Base-by-base conservation (phyloP, 2,329 filamentous ascomycete species). In the Penicillium sclerotiorum region DNA sequence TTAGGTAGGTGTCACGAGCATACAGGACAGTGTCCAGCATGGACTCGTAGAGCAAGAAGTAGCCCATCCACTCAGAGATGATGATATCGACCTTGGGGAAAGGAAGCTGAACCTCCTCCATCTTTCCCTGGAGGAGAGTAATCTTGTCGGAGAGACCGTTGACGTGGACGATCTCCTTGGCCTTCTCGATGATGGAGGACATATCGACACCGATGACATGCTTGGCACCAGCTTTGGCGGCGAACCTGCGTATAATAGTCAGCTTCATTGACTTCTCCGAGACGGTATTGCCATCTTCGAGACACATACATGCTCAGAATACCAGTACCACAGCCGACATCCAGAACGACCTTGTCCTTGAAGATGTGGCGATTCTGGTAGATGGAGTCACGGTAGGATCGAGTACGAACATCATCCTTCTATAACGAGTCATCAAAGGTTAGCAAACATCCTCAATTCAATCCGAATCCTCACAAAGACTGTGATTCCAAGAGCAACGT, bases 51-150 rank as follows among this genome's bases (percentile, higher is more conserved):
- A 99, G 85, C 45, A 99, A 79, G 80, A 97, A 97, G 79, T 99
- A 99, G 27, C 94, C 94, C 94, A 99, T 99, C 94, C 94, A 99
- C 80, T 99, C 94, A 2, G 93, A 97, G 72, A 99, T 95, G 77
- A 99, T 99, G 71, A 99, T 99, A 70, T 99, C 94, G 59, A 99
- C 94, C 77, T 97, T 89, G 67, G 90, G 88, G 75, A 88, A 96
- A 17, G 94, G 94, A 56, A 99, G 80, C 67, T 88, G 80, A 38
- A 99, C 91, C 78, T 99, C 94, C 79, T 99, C 94, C 94, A 99
- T 99, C 84, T 99, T 99, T 72, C 94, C 94, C 79, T 97, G 94
- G 58, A 99, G 84, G 52, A 99, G 84, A 45, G 94, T 97, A 73
- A 99, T 96, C 83, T 96, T 95, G 78, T 93, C 88, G 45, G 87